Conservation (phyloP, 495 filamentous ascomycete genomes). For the Penicillium longicatenatum region DNA sequence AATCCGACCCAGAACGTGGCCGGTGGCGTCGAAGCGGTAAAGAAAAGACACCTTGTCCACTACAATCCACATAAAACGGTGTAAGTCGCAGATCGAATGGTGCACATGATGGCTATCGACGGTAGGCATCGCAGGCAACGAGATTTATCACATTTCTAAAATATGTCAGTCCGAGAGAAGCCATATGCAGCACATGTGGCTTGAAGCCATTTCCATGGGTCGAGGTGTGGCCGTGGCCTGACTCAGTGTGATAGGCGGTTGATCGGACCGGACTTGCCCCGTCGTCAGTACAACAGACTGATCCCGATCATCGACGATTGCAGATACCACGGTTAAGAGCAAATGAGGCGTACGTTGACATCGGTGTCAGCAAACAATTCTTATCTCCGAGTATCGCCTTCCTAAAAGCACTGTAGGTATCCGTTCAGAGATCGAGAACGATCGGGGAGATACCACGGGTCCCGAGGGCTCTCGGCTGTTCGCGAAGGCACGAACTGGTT, state of each 20-base stretch:
- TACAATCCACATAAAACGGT: not conserved
- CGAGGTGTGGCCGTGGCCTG: slow-evolving; percentile 10
- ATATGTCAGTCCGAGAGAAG: not conserved
- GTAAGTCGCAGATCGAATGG: not conserved
- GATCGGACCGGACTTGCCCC: not conserved
- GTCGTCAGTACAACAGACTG: not conserved
- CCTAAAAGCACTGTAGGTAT: not conserved
- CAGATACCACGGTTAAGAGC: not conserved
- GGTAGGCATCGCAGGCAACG: slow-evolving; percentile 6
- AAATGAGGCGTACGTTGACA: not conserved
- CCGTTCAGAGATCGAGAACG: too few species aligned
- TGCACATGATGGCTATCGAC: not conserved
- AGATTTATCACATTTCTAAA: not conserved
- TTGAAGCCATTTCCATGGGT: slow-evolving; percentile 5
- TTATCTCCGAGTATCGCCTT: not conserved
- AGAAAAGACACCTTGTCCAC: not conserved
- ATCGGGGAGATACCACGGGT: slow-evolving; percentile 1
- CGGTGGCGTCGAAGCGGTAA: not conserved
- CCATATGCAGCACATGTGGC: slow-evolving; percentile 1
- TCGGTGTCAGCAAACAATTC: not conserved
- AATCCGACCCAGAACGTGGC: not conserved
- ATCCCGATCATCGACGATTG: not conserved
- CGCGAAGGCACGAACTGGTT: not conserved
- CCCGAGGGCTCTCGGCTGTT: not conserved
- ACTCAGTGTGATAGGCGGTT: slow-evolving; percentile 19